A percentile compares a stretch with the other conserved stretches of the same genome.
Conservation (phyloP, 1,284 basidiomycete species). For the Ustilago shanxiensis region DNA sequence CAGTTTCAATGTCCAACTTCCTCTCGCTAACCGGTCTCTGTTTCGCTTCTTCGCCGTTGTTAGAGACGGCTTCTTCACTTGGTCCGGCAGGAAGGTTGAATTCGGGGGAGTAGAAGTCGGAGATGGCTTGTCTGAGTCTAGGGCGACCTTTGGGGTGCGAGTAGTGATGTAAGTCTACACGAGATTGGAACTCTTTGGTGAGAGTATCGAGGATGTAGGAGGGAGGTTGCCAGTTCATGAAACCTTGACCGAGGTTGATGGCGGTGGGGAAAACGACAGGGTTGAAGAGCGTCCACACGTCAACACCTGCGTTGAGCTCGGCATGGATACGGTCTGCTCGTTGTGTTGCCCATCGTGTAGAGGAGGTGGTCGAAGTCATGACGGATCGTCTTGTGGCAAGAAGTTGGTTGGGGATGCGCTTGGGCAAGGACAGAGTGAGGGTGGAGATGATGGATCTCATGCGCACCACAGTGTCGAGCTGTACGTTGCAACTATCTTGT, state of each 20-base stretch:
- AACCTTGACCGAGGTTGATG: slow-evolving; percentile 69
- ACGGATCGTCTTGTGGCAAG: slow-evolving; percentile 13
- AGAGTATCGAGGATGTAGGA: slow-evolving; percentile 56
- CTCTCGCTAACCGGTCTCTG: slow-evolving; percentile 72
- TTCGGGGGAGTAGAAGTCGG: slow-evolving; percentile 46
- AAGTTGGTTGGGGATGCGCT: slow-evolving; percentile 1
- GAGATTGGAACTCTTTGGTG: slow-evolving; percentile 31
- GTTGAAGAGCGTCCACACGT: slow-evolving; percentile 69
- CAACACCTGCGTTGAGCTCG: slow-evolving; percentile 59
- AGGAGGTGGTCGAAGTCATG: slow-evolving; percentile 24
- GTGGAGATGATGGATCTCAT: slow-evolving; percentile 24
- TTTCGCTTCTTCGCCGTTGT: slow-evolving; percentile 21
- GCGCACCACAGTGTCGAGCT: background rate
- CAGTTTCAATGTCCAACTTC: slow-evolving; percentile 83
- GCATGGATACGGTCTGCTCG: slow-evolving; percentile 50
- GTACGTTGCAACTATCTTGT: background rate
- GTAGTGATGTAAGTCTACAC: slow-evolving; percentile 68
- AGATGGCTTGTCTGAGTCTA: slow-evolving; percentile 60
- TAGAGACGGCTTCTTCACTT: slow-evolving; percentile 42
- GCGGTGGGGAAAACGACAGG: slow-evolving; percentile 64
- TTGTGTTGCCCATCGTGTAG: slow-evolving; percentile 48
- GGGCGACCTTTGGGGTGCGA: slow-evolving; percentile 65
- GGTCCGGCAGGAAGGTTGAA: slow-evolving; percentile 49
- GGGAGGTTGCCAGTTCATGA: slow-evolving; percentile 69
- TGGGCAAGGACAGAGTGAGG: background rate